phyloP scores from a whole-genome alignment of 352 stramenopile species.

The Achlya hypogyna region DNA sequence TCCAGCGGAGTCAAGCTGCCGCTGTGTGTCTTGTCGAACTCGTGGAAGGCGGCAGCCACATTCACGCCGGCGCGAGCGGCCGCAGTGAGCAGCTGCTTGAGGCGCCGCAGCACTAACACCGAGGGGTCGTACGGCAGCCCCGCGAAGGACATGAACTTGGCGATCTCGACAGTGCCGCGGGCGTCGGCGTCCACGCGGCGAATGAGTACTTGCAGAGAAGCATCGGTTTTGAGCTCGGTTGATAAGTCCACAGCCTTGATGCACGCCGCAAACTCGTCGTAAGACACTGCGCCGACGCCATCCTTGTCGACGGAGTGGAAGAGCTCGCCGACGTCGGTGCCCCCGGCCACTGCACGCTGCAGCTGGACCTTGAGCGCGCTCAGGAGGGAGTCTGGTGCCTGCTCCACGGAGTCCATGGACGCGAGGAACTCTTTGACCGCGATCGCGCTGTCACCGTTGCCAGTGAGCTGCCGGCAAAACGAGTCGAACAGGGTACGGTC shows the following conservation, averaged over 20 bases:
- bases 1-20: conserved; percentile 45
- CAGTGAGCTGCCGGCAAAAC: conserved; percentile 45
- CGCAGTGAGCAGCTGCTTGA: conserved; percentile 20
- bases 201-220: conserved; percentile 9
- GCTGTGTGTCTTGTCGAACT: conserved; percentile 61
- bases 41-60: conserved; percentile 54
- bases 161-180: conserved; percentile 44
- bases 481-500: conserved; percentile 30
- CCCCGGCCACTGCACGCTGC: conserved; percentile 34
- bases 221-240: not conserved
- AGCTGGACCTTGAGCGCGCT: conserved; percentile 40
- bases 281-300: conserved; percentile 11
- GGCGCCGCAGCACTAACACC: not conserved
- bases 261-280: conserved; percentile 11
- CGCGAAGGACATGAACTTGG: conserved; percentile 26
- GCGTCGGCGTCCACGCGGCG: conserved; percentile 31
- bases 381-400: conserved; percentile 36
- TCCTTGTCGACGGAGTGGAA: conserved; percentile 54
- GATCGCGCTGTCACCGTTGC: conserved; percentile 47
- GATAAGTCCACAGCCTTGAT: conserved; percentile 11
- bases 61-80: conserved; percentile 37
- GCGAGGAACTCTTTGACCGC: conserved; percentile 74
- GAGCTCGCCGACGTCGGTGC: conserved; percentile 43
- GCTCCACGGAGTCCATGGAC: conserved; percentile 37
- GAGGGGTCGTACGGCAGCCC: conserved; percentile 4